Evolutionary conservation across 2,329 filamentous ascomycete genomes (phyloP), one percentile per base, ranked within the genome.

Genomic region (Cryphonectria radicalis): DNA sequence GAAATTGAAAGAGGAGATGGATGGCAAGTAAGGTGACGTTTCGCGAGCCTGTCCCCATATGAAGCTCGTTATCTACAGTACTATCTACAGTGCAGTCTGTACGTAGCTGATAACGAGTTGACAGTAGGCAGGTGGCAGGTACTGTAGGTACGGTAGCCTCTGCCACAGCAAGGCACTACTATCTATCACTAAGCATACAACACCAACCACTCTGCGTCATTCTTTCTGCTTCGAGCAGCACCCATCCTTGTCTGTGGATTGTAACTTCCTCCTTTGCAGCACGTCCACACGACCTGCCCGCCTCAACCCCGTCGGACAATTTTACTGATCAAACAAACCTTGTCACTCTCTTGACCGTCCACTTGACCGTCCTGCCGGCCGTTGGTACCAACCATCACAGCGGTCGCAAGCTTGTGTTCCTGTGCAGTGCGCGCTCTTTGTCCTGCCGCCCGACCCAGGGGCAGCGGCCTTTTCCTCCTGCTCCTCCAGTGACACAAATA

Each of bases 371-470:
- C 63, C 40, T 50, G 10, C 43, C 14, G 10, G 40, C 13, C n/a
- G 19, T 17, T 43, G 40, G 25, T 32, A 50, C 43, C 63, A 32
- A 17, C 28, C 42, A 8, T 11, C 63, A 25, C 42, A 13, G 14
- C 63, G 14, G 43, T 50, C 43, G 63, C 42, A 53, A 46, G 63
- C 63, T 65, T 53, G 63, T 53, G 43, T 50, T 46, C n/a, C 60
- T 68, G 40, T n/a, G 25, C 3, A 7, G 42, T 62, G 37, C 25
- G 55, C 55, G 11, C 22, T n/a, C 42, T 63, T 63, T 60, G 66
- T 60, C 17, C 42, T 17, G 25, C 53, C 35, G 53, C 32, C 13
- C 53, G 22, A 22, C 25, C 13, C 28, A 32, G 28, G 8, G 43
- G 28, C 28, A 68, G 28, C 42, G 4, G 43, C 4, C 25, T 50